Conservation (phyloP, 139 green algal genomes). For the Mesotaenium endlicherianum region DNA sequence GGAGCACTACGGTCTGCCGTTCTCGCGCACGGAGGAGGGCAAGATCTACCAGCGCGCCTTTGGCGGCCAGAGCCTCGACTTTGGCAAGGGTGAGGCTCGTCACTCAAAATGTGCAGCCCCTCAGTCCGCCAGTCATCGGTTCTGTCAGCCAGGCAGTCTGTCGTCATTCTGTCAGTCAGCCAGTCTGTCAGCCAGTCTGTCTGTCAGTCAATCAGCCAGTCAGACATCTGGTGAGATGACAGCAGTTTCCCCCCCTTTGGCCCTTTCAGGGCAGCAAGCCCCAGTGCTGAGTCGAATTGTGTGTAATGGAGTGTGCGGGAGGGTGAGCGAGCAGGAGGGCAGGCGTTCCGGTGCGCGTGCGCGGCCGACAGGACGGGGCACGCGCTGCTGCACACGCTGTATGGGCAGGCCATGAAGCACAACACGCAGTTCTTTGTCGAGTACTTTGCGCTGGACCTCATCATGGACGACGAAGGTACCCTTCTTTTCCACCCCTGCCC, state of each 20-base stretch:
- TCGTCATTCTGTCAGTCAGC: not conserved
- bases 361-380: slow-evolving; percentile 96
- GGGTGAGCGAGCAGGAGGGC: slow-evolving; percentile 50
- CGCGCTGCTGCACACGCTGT: slow-evolving; percentile 99
- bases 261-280: too few relatives aligned
- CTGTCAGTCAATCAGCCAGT: not conserved
- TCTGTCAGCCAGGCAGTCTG: too few relatives aligned
- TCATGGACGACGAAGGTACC: slow-evolving; percentile 87
- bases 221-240: not conserved
- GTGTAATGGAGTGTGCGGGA: not conserved
- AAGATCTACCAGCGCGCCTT: slow-evolving; percentile 99
- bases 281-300: not conserved
- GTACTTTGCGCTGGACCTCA: slow-evolving; percentile 97
- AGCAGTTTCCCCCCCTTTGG: too few relatives aligned
- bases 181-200: not conserved
- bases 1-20: slow-evolving; percentile 97
- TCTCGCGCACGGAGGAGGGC: slow-evolving; percentile 95
- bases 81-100: slow-evolving; percentile 70
- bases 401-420: slow-evolving; percentile 93
- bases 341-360: slow-evolving; percentile 83
- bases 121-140: too few relatives aligned
- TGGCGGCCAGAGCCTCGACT: slow-evolving; percentile 89
- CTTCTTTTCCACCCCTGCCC: too few relatives aligned
- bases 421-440: slow-evolving; percentile 98
- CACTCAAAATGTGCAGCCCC: too few relatives aligned